Conservation (phyloP, 164 flowering plant genomes). For the Platanus orientalis region DNA sequence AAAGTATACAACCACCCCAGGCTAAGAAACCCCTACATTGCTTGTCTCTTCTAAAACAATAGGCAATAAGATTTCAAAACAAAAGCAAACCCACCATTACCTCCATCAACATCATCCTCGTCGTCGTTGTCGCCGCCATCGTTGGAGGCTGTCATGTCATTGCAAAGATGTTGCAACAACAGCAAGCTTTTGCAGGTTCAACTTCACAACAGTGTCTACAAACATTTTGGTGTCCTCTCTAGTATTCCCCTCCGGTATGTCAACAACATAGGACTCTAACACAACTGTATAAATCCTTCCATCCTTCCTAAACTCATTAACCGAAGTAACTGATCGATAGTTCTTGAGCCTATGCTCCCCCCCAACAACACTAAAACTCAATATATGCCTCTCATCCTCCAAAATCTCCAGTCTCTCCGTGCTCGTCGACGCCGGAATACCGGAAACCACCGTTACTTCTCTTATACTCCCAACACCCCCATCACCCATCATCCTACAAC, state of each 20-base stretch:
- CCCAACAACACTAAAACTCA: constrained; percentile 73
- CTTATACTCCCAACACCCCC: constrained; percentile 69
- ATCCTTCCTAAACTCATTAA: constrained; percentile 42
- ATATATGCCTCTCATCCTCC: constrained; percentile 57
- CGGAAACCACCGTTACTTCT: constrained; percentile 68
- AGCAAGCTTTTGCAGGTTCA: constrained; percentile 68
- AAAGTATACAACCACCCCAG: constrained; percentile 1
- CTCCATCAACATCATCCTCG: neutral
- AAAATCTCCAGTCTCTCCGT: constrained; percentile 67
- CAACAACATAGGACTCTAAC: constrained; percentile 67
- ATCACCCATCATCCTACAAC: constrained; percentile 52
- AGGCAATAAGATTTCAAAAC: neutral
- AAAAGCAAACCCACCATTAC: neutral
- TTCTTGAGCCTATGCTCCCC: constrained; percentile 69
- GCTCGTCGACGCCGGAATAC: constrained; percentile 76
- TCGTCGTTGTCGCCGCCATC: too few relatives aligned
- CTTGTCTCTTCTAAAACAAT: neutral
- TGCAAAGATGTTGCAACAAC: constrained; percentile 44
- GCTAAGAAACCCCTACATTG: neutral
- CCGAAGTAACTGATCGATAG: constrained; percentile 62
- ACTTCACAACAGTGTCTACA: constrained; percentile 62
- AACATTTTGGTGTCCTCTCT: constrained; percentile 80
- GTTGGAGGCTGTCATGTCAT: neutral
- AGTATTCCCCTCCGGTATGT: constrained; percentile 77
- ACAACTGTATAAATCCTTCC: constrained; percentile 59